Conservation (phyloP, 176 grass and related monocot genomes). For the Triticum timopheevii region DNA sequence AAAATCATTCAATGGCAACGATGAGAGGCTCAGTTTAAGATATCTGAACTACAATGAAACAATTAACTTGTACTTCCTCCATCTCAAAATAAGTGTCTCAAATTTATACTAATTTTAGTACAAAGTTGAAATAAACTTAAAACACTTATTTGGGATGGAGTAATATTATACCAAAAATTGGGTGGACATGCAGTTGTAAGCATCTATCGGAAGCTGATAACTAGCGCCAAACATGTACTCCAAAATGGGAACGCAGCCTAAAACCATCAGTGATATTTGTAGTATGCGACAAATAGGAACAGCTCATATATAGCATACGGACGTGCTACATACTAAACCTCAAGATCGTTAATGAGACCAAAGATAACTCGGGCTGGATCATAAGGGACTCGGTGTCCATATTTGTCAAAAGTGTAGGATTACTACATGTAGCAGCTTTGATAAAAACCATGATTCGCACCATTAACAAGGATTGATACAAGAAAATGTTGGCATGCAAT, state of each 20-base stretch:
- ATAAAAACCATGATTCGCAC: not conserved
- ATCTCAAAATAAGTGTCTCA: no score
- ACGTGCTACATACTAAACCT: not conserved
- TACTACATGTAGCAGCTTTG: not conserved
- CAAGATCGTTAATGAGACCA: not conserved
- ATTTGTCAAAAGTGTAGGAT: not conserved
- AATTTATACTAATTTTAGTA: no score
- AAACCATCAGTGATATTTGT: not conserved
- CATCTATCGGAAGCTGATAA: not conserved
- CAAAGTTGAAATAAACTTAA: no score
- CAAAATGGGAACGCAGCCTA: not conserved
- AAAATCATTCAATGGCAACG: no score
- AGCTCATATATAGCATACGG: not conserved
- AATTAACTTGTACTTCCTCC: not conserved
- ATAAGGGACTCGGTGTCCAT: not conserved
- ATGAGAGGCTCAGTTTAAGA: no score
- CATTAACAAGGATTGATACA: not conserved
- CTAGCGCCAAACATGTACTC: not conserved
- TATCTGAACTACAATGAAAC: not conserved
- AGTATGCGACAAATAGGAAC: not conserved
- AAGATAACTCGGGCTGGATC: not conserved
- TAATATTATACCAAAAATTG: not conserved
- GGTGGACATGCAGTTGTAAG: not conserved
- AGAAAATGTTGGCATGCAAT: not conserved
- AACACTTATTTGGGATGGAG: no score